Evolutionary conservation across 2,329 filamentous ascomycete genomes (phyloP).

Genomic region (Capronia coronata): DNA sequence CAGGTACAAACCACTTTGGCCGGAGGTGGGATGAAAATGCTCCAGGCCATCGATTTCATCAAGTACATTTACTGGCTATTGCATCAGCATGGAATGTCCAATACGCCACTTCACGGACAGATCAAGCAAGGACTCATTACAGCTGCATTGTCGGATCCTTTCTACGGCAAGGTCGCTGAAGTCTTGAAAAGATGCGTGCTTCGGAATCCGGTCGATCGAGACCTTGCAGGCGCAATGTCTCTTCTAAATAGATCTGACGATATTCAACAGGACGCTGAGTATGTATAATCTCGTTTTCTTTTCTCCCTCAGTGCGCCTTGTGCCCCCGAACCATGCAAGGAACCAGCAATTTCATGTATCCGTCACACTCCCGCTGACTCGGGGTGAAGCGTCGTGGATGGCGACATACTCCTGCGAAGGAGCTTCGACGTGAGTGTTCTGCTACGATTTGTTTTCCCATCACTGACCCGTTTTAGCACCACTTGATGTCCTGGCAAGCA

Average conservation of each 20-base stretch:
- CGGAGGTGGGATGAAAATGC: neutral
- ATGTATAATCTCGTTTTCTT: neutral
- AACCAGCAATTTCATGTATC: too few relatives aligned
- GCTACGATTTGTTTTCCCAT: neutral
- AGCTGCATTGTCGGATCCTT: neutral
- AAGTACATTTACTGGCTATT: conserved; percentile 3
- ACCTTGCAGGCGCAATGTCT: neutral
- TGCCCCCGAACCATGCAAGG: too few relatives aligned
- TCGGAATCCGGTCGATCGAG: neutral
- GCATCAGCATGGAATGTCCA: neutral
- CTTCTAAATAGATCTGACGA: neutral
- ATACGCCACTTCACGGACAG: neutral
- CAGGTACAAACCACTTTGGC: neutral
- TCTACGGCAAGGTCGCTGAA: conserved; percentile 1
- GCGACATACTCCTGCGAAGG: neutral
- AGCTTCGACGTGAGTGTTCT: neutral
- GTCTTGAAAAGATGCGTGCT: neutral
- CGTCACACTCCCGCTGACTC: neutral
- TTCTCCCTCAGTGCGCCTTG: too few relatives aligned
- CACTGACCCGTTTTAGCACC: neutral
- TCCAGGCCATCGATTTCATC: neutral
- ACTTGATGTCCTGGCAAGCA: conserved; percentile 1
- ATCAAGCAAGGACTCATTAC: neutral
- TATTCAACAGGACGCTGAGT: neutral
- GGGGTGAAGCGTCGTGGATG: neutral